Evolutionary conservation across 208 protist species (phyloP).

Genomic region (Trypanosoma boissoni): DNA sequence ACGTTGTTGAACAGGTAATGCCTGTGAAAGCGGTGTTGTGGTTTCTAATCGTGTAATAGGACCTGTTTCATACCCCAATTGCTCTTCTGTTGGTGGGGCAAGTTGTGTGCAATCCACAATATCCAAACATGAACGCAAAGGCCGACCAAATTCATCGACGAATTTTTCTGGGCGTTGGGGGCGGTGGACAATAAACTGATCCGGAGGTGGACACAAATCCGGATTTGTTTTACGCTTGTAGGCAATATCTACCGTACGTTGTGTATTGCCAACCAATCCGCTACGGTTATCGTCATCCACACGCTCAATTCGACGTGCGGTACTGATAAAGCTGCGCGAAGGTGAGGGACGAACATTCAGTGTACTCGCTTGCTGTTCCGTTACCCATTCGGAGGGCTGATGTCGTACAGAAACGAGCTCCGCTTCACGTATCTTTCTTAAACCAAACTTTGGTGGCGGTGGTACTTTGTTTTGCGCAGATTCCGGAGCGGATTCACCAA

Average conservation of each 20-base stretch:
- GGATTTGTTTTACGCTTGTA: conserved; percentile 57
- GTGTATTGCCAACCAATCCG: conserved; percentile 54
- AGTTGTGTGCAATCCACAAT: conserved; percentile 75
- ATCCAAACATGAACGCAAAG: conserved; percentile 68
- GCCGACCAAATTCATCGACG: conserved; percentile 39
- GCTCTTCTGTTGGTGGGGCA: conserved; percentile 57
- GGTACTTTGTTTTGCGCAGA: neutral
- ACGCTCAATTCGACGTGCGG: conserved; percentile 63
- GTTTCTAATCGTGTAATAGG: conserved; percentile 32
- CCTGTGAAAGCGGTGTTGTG: conserved; percentile 34
- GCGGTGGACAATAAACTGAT: conserved; percentile 30
- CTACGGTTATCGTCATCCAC: conserved; percentile 66
- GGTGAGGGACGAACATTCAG: conserved; percentile 46
- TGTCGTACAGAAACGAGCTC: conserved; percentile 12
- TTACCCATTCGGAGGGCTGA: conserved; percentile 53
- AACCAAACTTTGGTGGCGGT: neutral
- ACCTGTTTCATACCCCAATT: conserved; percentile 42
- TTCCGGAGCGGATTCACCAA: neutral
- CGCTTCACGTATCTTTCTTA: neutral
- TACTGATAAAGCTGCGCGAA: conserved; percentile 62
- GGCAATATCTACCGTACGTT: conserved; percentile 77
- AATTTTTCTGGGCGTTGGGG: conserved; percentile 20
- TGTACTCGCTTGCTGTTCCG: conserved; percentile 44
- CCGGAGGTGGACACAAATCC: conserved; percentile 31
- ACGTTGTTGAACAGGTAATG: conserved; percentile 55